These are phyloP conservation scores for Suillus decipiens DNA, from an alignment of 768 basidiomycete species.

Conservation along the genomic window DNA sequence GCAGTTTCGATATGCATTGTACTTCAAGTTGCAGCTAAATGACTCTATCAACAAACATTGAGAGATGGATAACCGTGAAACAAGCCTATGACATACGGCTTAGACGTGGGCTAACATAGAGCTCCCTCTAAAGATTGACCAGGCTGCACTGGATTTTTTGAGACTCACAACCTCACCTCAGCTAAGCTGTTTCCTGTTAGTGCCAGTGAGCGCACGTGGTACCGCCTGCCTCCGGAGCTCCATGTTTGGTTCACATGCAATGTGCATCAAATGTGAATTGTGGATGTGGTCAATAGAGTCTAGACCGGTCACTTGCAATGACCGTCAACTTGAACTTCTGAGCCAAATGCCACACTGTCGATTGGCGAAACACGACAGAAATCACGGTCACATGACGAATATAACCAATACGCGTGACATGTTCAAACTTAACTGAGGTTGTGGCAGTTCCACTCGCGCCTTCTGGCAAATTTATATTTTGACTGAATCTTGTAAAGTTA, in stretches of 20 bases:
- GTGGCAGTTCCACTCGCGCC: slow-evolving; percentile 13
- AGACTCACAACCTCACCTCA: neutral
- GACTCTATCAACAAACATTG: neutral
- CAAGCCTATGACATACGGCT: neutral
- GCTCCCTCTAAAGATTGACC: neutral
- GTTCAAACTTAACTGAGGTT: slow-evolving; percentile 22
- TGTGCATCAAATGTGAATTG: neutral
- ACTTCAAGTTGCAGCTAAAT: neutral
- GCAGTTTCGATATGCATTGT: neutral
- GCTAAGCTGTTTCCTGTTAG: neutral
- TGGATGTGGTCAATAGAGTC: neutral
- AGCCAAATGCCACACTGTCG: too few species aligned
- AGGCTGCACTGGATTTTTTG: neutral
- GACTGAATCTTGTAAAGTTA: slow-evolving; percentile 15
- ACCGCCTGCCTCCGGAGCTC: neutral
- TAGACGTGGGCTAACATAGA: neutral
- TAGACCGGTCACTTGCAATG: neutral
- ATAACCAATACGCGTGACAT: slow-evolving; percentile 18
- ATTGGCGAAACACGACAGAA: slow-evolving; percentile 3
- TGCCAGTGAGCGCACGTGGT: neutral
- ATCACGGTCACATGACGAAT: slow-evolving; percentile 31
- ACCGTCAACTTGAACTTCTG: too few species aligned
- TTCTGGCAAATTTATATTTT: slow-evolving; percentile 22
- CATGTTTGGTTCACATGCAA: neutral
- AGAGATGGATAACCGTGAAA: neutral